phyloP scores from a whole-genome alignment of 2,329 filamentous ascomycete genomes.

The Neoarthrinium moseri region DNA sequence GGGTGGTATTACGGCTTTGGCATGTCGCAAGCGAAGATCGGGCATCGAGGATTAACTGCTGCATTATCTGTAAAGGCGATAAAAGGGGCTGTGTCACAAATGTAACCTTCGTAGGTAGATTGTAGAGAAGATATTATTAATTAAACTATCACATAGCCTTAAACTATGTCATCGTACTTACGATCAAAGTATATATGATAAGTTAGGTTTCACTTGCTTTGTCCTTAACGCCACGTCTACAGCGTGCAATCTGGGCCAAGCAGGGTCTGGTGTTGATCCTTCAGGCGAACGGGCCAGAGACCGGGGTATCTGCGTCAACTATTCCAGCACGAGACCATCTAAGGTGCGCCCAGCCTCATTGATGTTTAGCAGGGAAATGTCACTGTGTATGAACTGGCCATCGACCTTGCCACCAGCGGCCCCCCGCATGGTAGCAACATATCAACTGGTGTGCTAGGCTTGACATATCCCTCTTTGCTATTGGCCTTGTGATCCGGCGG shows the following conservation, averaged over 20 bases:
- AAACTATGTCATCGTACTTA: no score
- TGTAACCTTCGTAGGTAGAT: no score
- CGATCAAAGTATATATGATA: no score
- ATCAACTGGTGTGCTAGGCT: constrained; percentile 49
- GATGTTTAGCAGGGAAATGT: constrained; percentile 46
- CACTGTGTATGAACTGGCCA: constrained; percentile 41
- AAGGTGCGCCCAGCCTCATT: constrained; percentile 45
- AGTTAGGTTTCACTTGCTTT: constrained; percentile 45
- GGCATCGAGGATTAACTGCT: no score
- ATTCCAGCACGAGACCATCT: constrained; percentile 46
- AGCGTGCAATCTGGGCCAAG: constrained; percentile 39
- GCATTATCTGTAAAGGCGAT: no score
- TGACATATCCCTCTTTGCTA: constrained; percentile 50
- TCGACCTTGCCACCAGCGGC: constrained; percentile 47
- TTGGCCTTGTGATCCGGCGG: constrained; percentile 43
- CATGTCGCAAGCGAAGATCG: no score
- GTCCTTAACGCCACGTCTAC: constrained; percentile 23
- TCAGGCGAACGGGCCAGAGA: no score
- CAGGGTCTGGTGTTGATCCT: constrained; percentile 36
- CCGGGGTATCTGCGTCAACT: no score
- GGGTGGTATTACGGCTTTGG: no score
- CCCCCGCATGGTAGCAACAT: constrained; percentile 52
- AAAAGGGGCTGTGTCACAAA: no score
- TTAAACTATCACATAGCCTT: no score
- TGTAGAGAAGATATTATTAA: no score